Evolutionary conservation across 2,329 filamentous ascomycete species (phyloP), one percentile per base, ranked within the genome.

Genomic region (Macrophomina tecta): DNA sequence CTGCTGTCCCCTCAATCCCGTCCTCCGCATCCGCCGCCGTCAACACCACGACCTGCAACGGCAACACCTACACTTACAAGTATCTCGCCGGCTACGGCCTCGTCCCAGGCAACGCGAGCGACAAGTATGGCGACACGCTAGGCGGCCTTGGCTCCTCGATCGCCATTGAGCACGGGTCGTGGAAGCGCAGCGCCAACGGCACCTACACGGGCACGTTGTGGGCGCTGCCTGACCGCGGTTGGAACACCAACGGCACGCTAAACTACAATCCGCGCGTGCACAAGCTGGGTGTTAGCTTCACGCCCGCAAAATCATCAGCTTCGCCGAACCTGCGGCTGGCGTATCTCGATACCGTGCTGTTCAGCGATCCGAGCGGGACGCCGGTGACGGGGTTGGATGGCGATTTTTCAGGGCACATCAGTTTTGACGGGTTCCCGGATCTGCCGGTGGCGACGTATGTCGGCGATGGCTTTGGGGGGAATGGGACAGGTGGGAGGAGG

Each of bases 41-140:
- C 51, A 65, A 65, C 64, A 60, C 64, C 6, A 76, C 86, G 6
- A 84, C 78, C 14, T 91, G 89, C 76, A 87, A 86, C 70, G 86
- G 86, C 60, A 83, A 87, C 69, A 82, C 78, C 0, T 92, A 90
- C 72, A 82, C 85, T n/a, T 92, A 92, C 74, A 80, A 89, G 63
- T 82, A 85, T 67, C 84, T 93, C 9, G 88, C 87, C 4, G 90
- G 90, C 9, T 92, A 88, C 73, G 90, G 90, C 5, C 84, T 82
- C 65, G 77, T 92, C 3, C 78, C 85, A 0, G 82, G 82, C 38
- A 82, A 88, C 72, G 83, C 84, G 2, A 80, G 83, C 38, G 90
- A 92, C 78, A 88, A 89, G 73, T 89, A 85, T 70, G 89, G 89
- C 36, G 90, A 92, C 73, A 92, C 89, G 0, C 80, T 92, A 36